A percentile compares a stretch with the other conserved stretches of the same genome.
Conservation (phyloP, 768 basidiomycete genomes). For the Mycena latifolia region DNA sequence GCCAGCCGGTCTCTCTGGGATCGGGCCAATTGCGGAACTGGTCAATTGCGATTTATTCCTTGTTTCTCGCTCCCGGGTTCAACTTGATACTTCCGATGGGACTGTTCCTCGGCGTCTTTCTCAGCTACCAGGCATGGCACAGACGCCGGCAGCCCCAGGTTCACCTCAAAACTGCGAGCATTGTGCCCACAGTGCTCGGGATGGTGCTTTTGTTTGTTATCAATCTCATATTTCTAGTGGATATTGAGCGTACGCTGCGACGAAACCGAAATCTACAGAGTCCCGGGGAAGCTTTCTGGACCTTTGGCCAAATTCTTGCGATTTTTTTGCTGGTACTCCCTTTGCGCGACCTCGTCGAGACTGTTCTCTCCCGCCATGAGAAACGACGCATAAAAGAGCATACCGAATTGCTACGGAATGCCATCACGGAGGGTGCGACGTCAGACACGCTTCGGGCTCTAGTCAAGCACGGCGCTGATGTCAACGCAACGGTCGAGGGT, state of each 20-base stretch:
- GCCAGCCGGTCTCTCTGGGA: neutral
- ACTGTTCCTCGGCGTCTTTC: neutral
- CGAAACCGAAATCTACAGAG: too few species aligned
- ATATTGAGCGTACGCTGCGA: constrained; percentile 24
- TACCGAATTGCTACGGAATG: constrained; percentile 3
- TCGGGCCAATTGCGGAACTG: constrained; percentile 2
- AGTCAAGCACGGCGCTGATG: constrained; percentile 11
- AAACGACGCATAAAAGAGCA: neutral
- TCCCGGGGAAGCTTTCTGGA: constrained; percentile 13
- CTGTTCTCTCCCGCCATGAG: neutral
- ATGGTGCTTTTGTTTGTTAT: constrained; percentile 17
- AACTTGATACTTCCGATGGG: constrained; percentile 20
- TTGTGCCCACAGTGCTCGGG: constrained; percentile 14
- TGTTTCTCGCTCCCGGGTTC: constrained; percentile 17
- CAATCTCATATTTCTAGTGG: constrained; percentile 22
- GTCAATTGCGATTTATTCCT: constrained; percentile 18
- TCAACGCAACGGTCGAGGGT: constrained; percentile 8
- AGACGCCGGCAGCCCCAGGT: too few species aligned
- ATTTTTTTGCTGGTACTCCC: constrained; percentile 21
- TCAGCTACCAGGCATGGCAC: constrained; percentile 8
- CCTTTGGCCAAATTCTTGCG: constrained; percentile 30
- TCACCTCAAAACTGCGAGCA: neutral
- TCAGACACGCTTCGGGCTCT: neutral
- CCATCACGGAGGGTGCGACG: neutral
- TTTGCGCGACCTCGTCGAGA: constrained; percentile 17